Evolutionary conservation across 768 basidiomycete genomes (phyloP).

Genomic region (Mycena galopus): DNA sequence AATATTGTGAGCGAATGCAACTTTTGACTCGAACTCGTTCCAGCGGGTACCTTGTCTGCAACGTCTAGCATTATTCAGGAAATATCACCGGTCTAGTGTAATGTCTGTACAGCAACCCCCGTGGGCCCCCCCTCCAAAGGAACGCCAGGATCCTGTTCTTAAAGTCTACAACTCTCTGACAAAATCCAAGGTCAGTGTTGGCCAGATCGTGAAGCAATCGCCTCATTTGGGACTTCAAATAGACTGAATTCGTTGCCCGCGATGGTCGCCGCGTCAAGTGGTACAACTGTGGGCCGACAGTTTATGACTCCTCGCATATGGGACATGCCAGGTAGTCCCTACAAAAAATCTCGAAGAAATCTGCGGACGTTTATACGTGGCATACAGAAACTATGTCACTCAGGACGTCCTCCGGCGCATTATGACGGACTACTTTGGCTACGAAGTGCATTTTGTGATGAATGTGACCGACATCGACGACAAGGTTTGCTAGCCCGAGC

Average conservation of each 20-base stretch:
- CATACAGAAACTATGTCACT: conserved; percentile 91
- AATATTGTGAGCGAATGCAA: conserved; percentile 22
- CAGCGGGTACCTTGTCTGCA: conserved; percentile 27
- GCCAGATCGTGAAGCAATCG: conserved; percentile 31
- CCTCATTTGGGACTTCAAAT: conserved; percentile 26
- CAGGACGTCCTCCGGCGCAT: conserved; percentile 93
- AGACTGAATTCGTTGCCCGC: conserved; percentile 84
- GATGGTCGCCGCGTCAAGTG: conserved; percentile 88
- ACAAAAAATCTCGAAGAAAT: conserved; percentile 1
- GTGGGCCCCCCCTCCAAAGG: conserved; percentile 64
- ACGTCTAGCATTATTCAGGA: conserved; percentile 3
- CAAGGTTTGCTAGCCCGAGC: conserved; percentile 72
- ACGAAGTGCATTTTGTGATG: conserved; percentile 99
- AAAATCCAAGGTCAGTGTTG: conserved; percentile 80
- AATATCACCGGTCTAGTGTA: conserved; percentile 15
- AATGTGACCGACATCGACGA: conserved; percentile 99
- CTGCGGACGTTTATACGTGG: conserved; percentile 7
- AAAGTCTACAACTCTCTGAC: conserved; percentile 96
- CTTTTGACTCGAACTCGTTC: conserved; percentile 30
- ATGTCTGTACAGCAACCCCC: conserved; percentile 75
- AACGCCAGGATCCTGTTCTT: conserved; percentile 71
- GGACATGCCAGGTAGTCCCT: conserved; percentile 90
- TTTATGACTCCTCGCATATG: conserved; percentile 98
- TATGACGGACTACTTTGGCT: conserved; percentile 95
- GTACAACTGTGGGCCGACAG: conserved; percentile 99